Evolutionary conservation across 805 yeast species (phyloP).

Genomic region (Kodamaea nitidulidarum): DNA sequence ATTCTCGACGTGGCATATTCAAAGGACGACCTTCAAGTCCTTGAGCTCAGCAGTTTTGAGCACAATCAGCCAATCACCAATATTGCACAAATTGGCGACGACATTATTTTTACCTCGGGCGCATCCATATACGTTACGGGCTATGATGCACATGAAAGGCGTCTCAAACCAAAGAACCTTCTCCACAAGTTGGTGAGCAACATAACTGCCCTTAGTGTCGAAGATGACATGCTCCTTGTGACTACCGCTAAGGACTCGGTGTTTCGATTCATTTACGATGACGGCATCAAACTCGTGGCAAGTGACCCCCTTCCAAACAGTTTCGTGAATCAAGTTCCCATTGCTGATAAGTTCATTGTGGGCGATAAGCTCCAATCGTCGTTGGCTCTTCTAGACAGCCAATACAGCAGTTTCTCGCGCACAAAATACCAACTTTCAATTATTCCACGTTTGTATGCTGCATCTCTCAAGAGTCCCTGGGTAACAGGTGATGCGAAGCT

Average conservation of each 20-base stretch:
- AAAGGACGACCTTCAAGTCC: slow-evolving; percentile 19
- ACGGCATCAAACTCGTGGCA: slow-evolving; percentile 13
- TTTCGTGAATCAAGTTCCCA: slow-evolving; percentile 26
- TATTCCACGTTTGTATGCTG: slow-evolving; percentile 30
- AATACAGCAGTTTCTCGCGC: slow-evolving; percentile 8
- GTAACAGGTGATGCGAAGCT: slow-evolving; percentile 7
- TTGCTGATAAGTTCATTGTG: slow-evolving; percentile 21
- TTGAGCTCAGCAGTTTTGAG: slow-evolving; percentile 31
- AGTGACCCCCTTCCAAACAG: slow-evolving; percentile 34
- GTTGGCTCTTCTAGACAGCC: slow-evolving; percentile 22
- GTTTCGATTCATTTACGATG: slow-evolving; percentile 22
- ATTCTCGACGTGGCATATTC: slow-evolving; percentile 29
- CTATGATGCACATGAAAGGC: slow-evolving; percentile 29
- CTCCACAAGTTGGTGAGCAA: slow-evolving; percentile 29
- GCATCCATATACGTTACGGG: slow-evolving; percentile 27
- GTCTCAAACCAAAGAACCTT: slow-evolving; percentile 24
- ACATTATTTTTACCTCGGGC: slow-evolving; percentile 32
- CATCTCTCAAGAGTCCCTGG: slow-evolving; percentile 24
- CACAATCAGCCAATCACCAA: slow-evolving; percentile 30
- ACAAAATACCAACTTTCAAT: slow-evolving; percentile 20
- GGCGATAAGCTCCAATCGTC: slow-evolving; percentile 37
- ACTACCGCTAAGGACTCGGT: slow-evolving; percentile 36
- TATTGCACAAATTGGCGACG: slow-evolving; percentile 30
- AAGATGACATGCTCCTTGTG: slow-evolving; percentile 18
- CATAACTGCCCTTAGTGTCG: slow-evolving; percentile 22